Percentiles rank a stretch among this genome's conserved stretches.
Evolutionary conservation across 352 stramenopile genomes (phyloP).

Genomic region (Pythium angustatum): DNA sequence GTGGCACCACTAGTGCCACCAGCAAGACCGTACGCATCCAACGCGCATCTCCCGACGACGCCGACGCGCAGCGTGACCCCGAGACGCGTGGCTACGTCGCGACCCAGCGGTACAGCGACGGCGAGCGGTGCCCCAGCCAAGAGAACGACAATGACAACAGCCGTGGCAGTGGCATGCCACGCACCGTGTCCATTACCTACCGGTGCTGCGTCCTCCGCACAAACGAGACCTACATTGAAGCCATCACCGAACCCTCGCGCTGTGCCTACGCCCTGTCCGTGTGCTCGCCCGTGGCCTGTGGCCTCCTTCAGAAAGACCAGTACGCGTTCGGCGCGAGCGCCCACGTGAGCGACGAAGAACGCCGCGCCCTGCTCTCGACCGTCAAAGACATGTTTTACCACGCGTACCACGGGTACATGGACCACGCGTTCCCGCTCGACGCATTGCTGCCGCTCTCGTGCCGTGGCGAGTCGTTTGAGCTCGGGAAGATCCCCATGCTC

Average conservation of each 20-base stretch:
- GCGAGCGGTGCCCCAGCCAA: too few species aligned
- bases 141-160: too few species aligned
- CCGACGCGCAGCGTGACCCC: constrained; percentile 40
- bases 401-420: constrained; percentile 85
- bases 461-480: constrained; percentile 67
- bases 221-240: constrained; percentile 85
- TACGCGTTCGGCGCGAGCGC: constrained; percentile 57
- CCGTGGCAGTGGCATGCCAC: constrained; percentile 2
- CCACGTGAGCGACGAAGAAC: constrained; percentile 59
- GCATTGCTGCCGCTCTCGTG: constrained; percentile 76
- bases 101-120: constrained; percentile 49
- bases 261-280: constrained; percentile 71
- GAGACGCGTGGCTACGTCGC: constrained; percentile 59
- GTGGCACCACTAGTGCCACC: too few species aligned
- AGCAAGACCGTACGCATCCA: constrained; percentile 44
- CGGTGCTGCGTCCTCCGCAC: constrained; percentile 75
- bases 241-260: constrained; percentile 44
- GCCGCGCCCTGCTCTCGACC: constrained; percentile 48
- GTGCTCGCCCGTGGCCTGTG: constrained; percentile 74
- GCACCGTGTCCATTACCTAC: constrained; percentile 47
- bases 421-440: constrained; percentile 81
- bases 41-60: constrained; percentile 34
- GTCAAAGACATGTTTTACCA: constrained; percentile 92
- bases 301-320: constrained; percentile 68
- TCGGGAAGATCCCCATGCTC: constrained; percentile 80